Base-by-base conservation (phyloP, 306 rosid species). In the Rosa chinensis region DNA sequence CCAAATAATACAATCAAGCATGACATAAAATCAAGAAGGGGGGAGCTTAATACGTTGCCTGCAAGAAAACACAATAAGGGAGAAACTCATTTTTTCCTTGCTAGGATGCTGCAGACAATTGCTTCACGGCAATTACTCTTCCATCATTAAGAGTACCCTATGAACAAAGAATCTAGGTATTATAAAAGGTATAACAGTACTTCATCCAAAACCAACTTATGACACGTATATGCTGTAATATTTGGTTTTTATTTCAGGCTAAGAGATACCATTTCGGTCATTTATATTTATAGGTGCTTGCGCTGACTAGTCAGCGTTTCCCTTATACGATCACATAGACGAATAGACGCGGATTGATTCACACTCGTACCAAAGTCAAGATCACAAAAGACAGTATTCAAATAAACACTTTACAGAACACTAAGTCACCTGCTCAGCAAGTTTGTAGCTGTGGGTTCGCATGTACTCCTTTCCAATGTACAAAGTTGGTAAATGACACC, bases 401-500 rank as follows among this genome's bases (percentile, higher is more conserved):
- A 55, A 8, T 55, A 56, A 0, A 52, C 21, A 55, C 4, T 55
- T 53, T 44, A 40, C 13, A 80, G 73, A 47, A 71, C 58, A 20
- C 28, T 25, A 37, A 23, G n/a, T 58, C 74, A 95, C 99, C 99
- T 95, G 97, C 83, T 93, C 98, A 10, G 98, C 99, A 82, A 95
- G 97, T 92, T 95, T 95, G 80, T 85, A 93, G 80, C 97, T 95
- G 89, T 92, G 97, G 45, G 99, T 95, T 70, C 99, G 91, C 99
- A 95, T 90, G 88, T 96, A 95, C 85, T 92, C 99, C 99, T 93
- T 95, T 80, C 99, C 99, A 84, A 95, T 95, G 87, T 95, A 91
- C 84, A 95, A 86, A 76, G 98, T 87, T 85, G 99, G 96, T 79
- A 95, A 88, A 87, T 95, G 99, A 81, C 99, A 95, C 94, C 99